A percentile compares a stretch with the other conserved stretches of the same genome.
phyloP scores from a whole-genome alignment of 139 green algal species.

The Desmodesmus armatus region DNA sequence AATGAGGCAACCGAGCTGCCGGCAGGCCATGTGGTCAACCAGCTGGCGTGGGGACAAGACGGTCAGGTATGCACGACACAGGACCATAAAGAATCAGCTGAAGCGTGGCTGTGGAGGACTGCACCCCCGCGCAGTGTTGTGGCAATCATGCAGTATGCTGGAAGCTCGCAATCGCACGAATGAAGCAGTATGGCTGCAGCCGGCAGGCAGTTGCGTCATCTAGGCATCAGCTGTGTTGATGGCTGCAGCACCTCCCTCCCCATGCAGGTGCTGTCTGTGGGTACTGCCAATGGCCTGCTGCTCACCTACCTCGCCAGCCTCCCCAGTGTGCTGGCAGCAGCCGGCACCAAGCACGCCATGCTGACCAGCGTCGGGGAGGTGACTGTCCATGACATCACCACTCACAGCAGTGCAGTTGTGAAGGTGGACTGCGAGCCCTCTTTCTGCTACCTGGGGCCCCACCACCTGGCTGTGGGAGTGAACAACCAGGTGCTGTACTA shows the following conservation, averaged over 20 bases:
- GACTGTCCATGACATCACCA: slow-evolving; percentile 63
- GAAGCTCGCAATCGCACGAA: too few relatives aligned
- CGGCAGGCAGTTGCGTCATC: too few relatives aligned
- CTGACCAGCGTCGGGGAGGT: slow-evolving; percentile 79
- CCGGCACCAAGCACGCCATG: slow-evolving; percentile 52
- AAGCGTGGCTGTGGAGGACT: background rate
- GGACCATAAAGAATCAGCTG: background rate
- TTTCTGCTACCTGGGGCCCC: slow-evolving; percentile 74
- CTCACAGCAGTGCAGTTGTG: slow-evolving; percentile 39
- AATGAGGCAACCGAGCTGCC: slow-evolving; percentile 70
- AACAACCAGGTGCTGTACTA: slow-evolving; percentile 87
- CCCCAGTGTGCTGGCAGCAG: slow-evolving; percentile 68
- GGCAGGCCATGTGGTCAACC: slow-evolving; percentile 49
- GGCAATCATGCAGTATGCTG: too few relatives aligned
- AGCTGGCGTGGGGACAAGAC: slow-evolving; percentile 68
- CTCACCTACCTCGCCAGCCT: slow-evolving; percentile 72
- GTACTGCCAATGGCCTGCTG: slow-evolving; percentile 64
- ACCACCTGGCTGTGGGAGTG: slow-evolving; percentile 75
- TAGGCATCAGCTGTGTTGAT: too few relatives aligned
- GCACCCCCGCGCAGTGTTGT: background rate
- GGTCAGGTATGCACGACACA: slow-evolving; percentile 71
- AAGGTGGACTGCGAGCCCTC: slow-evolving; percentile 76
- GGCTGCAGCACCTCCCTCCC: too few relatives aligned
- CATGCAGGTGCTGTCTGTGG: slow-evolving; percentile 72
- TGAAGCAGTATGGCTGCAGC: too few relatives aligned